Base-by-base conservation (phyloP, 768 basidiomycete species). In the Rhizopogon sp. region DNA sequence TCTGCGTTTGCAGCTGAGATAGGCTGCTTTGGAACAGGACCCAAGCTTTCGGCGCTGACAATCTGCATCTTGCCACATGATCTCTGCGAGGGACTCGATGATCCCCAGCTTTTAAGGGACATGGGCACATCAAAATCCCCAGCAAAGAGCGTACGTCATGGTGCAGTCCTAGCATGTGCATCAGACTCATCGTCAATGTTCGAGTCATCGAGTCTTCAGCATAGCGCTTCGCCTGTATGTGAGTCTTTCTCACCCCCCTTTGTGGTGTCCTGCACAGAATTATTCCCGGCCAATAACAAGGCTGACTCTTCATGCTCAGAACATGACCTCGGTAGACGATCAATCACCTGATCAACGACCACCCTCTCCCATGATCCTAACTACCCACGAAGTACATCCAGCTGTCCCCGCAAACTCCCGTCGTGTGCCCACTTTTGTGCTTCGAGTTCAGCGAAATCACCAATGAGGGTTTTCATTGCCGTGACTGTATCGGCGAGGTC, bases 401-500 rank as follows among this genome's bases (percentile, higher is more conserved):
- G 59, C 60, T 77, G 84, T 54, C 66, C 68, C 39, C 69, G 61
- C 50, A 77, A 59, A 50, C 72, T 77, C 1, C 75, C 76, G 37
- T 69, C 74, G 31, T 81, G 80, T 0, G 77, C 81, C 85, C 85
- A 88, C 39, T 74, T 72, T 13, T 72, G 69, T 1, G 80, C 85
- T 14, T 74, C 76, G 3, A 63, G 66, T 0, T 76, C 75, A 1
- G 77, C 79, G 6, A 65, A 64, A 43, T 78, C 75, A 3, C 85
- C 85, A 8, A 87, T 76, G n/a, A 89, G 64, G 60, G 90, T 90
- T 58, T 84, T 79, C 45, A 88, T 61, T 0, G 80, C 75, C 0
- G 80, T 73, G 46, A 87, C 85, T 8, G 69, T 70, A 25, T 71
- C 71, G 2, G 68, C 62, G 0, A 62, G 59, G 7, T 62, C 61